A percentile compares a stretch with the other conserved stretches of the same genome.
These are phyloP conservation scores for Alternaria sp. DNA, from an alignment of 2,329 filamentous ascomycete species.

Conservation along the genomic window DNA sequence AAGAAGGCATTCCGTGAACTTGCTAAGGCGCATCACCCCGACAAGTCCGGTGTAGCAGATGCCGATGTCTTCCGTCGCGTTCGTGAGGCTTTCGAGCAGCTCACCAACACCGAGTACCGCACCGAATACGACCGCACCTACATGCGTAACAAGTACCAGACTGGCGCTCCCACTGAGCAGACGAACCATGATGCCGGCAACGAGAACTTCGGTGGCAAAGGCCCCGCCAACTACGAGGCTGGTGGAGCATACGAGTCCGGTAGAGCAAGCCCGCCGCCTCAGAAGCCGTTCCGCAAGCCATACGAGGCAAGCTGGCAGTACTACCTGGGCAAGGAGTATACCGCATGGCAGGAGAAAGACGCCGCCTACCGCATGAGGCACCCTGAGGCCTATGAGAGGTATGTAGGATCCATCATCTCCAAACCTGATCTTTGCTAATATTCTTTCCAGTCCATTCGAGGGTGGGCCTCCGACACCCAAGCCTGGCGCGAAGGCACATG, in stretches of 20 bases:
- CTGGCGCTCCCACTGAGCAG: neutral
- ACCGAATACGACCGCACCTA: constrained; percentile 15
- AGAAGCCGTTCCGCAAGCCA: constrained; percentile 6
- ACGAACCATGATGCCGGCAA: neutral
- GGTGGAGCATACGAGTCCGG: neutral
- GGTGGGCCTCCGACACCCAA: neutral
- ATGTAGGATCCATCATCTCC: neutral
- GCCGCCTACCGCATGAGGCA: constrained; percentile 4
- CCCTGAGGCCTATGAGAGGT: constrained; percentile 5
- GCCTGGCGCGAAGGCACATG: constrained; percentile 4
- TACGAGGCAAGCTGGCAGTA: constrained; percentile 7
- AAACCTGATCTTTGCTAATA: neutral
- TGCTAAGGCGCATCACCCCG: constrained; percentile 93
- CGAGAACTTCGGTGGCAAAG: neutral
- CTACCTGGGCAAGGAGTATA: constrained; percentile 3
- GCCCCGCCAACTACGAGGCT: neutral
- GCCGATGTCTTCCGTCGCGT: constrained; percentile 13
- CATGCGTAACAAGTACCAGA: neutral
- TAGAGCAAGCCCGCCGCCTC: constrained; percentile 6
- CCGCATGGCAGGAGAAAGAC: constrained; percentile 6
- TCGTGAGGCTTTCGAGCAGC: constrained; percentile 23
- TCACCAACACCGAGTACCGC: constrained; percentile 9
- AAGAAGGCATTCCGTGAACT: constrained; percentile 96
- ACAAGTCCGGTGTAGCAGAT: constrained; percentile 76
- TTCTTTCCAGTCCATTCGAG: neutral